Base-by-base conservation (phyloP, 139 green algal species). In the Ettlia oleoabundans region DNA sequence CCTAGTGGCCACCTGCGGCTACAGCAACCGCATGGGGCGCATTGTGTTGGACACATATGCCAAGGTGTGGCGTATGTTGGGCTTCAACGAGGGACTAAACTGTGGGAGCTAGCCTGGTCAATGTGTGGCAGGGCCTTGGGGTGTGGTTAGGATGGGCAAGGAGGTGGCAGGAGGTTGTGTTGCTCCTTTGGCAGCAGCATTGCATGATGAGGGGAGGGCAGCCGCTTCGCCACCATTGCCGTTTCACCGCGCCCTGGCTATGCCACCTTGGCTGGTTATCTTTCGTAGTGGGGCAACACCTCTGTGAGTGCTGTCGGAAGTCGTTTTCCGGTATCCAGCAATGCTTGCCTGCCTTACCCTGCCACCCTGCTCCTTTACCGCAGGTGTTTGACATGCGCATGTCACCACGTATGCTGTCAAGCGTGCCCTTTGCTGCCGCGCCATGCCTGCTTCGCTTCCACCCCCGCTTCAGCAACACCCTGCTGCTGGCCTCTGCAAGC, bases 371-470 rank as follows among this genome's bases (percentile, higher is more conserved):
- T 43, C 55, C 61, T 68, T 51, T 3, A 10, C n/a, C 19, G 66
- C 89, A 92, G 88, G 86, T 96, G 65, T 95, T 91, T 78, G 92
- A 96, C 76, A 65, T 93, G 53, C 87, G 94, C 37, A 87, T 83
- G 78, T 63, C 53, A 35, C 78, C 67, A n/a, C 85, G 88, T 7
- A 83, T 92, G 71, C 58, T 96, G 52, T 80, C 77, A 62, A 88
- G 82, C 0, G 42, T 96, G 33, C 90, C 91, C 13, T 93, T 91
- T 84, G 22, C n/a, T 13, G 51, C 80, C 22, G 78, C 85, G 2
- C 83, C 88, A 76, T 67, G 66, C 13, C 41, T 86, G 69, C 88
- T 96, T 55, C 61, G 78, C 52, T 95, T 96, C 87, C 92, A 96
- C 80, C 95, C 95, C 41, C 84, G 87, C 72, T 85, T 95, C 75